phyloP scores from a whole-genome alignment of 805 yeast genomes.

The Yarrowia bubula region DNA sequence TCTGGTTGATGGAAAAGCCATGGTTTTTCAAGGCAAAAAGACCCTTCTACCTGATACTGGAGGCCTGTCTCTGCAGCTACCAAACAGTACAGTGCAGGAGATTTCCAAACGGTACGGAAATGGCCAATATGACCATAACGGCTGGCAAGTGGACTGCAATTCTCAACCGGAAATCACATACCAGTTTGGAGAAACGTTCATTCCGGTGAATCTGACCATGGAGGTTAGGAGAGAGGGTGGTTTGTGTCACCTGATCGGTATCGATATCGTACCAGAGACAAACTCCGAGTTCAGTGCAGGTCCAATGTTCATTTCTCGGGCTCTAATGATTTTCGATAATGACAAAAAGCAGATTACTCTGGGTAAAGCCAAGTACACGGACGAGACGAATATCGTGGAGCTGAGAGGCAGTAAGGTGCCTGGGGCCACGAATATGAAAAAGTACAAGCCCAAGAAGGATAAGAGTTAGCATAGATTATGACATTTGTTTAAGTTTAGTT shows the following conservation, averaged over 20 bases:
- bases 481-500: no score
- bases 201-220: background rate
- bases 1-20: background rate
- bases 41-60: background rate
- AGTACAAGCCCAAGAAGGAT: background rate
- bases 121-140: background rate
- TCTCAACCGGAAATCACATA: background rate
- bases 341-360: constrained; percentile 1
- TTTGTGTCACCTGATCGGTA: background rate
- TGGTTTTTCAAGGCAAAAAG: background rate
- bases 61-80: background rate
- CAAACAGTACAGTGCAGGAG: background rate
- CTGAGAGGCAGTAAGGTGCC: background rate
- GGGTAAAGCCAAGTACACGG: background rate
- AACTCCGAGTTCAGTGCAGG: background rate
- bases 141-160: background rate
- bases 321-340: constrained; percentile 7
- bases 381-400: background rate
- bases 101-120: background rate
- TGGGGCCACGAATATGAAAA: background rate
- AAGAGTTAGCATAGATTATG: background rate
- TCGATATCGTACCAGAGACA: background rate
- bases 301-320: background rate
- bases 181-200: background rate
- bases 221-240: background rate